phyloP scores from a whole-genome alignment of 805 yeast genomes.

The Saccharomyces jurei region DNA sequence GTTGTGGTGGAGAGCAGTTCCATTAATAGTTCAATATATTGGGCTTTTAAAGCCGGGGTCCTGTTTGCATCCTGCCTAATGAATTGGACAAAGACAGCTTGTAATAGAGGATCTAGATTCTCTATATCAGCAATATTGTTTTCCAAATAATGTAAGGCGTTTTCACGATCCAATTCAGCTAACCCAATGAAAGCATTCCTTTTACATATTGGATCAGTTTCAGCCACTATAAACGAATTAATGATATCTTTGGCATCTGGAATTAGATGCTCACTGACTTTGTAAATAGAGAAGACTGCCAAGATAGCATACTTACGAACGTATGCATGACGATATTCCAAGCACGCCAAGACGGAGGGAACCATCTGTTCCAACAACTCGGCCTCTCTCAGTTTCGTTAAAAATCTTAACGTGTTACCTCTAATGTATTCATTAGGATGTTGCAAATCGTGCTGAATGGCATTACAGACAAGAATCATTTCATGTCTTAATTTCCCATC shows the following conservation, averaged over 20 bases:
- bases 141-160: conserved; percentile 76
- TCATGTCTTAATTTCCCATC: conserved; percentile 94
- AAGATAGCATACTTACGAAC: conserved; percentile 95
- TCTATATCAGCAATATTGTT: conserved; percentile 53
- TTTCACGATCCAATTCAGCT: conserved; percentile 72
- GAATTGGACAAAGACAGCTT: conserved; percentile 84
- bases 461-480: conserved; percentile 97
- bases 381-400: conserved; percentile 83
- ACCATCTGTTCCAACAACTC: conserved; percentile 93
- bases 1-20: conserved; percentile 64
- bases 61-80: conserved; percentile 70
- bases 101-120: conserved; percentile 71
- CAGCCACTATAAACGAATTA: conserved; percentile 62
- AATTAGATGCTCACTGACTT: conserved; percentile 74
- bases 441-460: conserved; percentile 92
- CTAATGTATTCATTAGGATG: conserved; percentile 96
- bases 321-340: conserved; percentile 95
- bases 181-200: conserved; percentile 91
- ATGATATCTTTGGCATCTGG: conserved; percentile 94
- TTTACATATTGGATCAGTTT: conserved; percentile 87
- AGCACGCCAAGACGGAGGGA: conserved; percentile 82
- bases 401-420: conserved; percentile 88
- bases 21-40: conserved; percentile 63
- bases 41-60: conserved; percentile 55
- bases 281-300: conserved; percentile 75